These are phyloP conservation scores for Alternaria alternata DNA, from an alignment of 2,329 filamentous ascomycete genomes.

Conservation along the genomic window DNA sequence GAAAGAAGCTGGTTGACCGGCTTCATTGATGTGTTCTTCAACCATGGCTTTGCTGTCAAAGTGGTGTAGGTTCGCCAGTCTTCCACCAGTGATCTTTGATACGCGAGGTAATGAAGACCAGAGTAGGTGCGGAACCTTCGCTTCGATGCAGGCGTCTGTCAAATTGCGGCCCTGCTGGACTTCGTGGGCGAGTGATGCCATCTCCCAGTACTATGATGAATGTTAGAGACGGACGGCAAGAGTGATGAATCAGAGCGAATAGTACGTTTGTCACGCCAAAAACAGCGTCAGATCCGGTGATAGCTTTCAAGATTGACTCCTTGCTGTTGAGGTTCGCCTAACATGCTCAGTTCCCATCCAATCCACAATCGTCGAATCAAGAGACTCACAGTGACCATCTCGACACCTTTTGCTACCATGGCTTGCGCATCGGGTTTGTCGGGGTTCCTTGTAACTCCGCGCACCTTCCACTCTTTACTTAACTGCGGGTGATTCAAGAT, in stretches of 20 bases:
- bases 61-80: constrained; percentile 52
- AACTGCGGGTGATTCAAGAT: constrained; percentile 57
- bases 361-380: not conserved
- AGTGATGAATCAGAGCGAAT: not conserved
- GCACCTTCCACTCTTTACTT: constrained; percentile 58
- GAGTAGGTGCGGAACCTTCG: constrained; percentile 29
- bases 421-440: constrained; percentile 30
- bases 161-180: constrained; percentile 30
- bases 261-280: constrained; percentile 57
- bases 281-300: constrained; percentile 58
- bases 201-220: constrained; percentile 17
- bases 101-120: constrained; percentile 33
- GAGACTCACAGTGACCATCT: constrained; percentile 26
- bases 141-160: constrained; percentile 16
- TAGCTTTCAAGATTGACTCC: constrained; percentile 52
- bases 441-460: constrained; percentile 60
- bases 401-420: constrained; percentile 18
- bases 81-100: constrained; percentile 37
- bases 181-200: constrained; percentile 15
- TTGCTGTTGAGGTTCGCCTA: constrained; percentile 54
- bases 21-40: constrained; percentile 62
- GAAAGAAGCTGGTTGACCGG: constrained; percentile 11
- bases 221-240: not conserved
- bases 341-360: not conserved
- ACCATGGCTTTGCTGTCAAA: constrained; percentile 67